phyloP scores from a whole-genome alignment of 768 basidiomycete species.

The Podaxis pistillaris region DNA sequence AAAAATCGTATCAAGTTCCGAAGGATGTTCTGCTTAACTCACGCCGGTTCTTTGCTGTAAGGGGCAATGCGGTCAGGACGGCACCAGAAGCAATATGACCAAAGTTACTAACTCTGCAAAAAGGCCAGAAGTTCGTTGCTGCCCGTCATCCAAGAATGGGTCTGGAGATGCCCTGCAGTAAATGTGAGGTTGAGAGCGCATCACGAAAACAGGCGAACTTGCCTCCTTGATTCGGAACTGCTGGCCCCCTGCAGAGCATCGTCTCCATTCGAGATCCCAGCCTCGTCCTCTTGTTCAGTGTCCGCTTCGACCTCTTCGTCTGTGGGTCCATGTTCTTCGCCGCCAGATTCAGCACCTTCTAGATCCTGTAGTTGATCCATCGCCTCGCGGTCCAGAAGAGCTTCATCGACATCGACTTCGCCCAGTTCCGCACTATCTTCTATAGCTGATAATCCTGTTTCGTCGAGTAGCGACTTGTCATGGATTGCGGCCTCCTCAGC shows the following conservation, averaged over 20 bases:
- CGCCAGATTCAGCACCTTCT: conserved; percentile 32
- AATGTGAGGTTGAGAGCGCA: not conserved
- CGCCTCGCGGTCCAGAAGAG: not conserved
- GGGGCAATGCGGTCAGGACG: not conserved
- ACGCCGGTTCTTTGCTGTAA: not conserved
- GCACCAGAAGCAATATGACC: not conserved
- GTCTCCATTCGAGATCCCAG: not conserved
- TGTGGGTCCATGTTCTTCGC: conserved; percentile 20
- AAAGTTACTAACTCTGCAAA: not conserved
- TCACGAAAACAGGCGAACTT: not conserved
- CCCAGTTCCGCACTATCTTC: conserved; percentile 30
- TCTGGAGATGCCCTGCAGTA: not conserved
- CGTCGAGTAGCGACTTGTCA: conserved; percentile 26
- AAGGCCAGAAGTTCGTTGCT: not conserved
- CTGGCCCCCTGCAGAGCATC: not conserved
- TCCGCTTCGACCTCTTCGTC: conserved; percentile 24
- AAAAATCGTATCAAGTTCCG: too few relatives aligned
- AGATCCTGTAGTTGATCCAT: conserved; percentile 21
- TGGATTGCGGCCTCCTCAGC: conserved; percentile 11
- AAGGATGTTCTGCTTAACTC: not conserved
- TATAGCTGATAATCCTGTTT: conserved; percentile 29
- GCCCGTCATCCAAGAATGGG: conserved; percentile 7
- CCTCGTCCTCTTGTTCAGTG: conserved; percentile 15
- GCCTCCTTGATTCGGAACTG: not conserved
- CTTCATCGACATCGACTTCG: conserved; percentile 23